A percentile compares a stretch with the other conserved stretches of the same genome.
Conservation (phyloP, 2,329 filamentous ascomycete genomes). For the Geosmithia putterillii region DNA sequence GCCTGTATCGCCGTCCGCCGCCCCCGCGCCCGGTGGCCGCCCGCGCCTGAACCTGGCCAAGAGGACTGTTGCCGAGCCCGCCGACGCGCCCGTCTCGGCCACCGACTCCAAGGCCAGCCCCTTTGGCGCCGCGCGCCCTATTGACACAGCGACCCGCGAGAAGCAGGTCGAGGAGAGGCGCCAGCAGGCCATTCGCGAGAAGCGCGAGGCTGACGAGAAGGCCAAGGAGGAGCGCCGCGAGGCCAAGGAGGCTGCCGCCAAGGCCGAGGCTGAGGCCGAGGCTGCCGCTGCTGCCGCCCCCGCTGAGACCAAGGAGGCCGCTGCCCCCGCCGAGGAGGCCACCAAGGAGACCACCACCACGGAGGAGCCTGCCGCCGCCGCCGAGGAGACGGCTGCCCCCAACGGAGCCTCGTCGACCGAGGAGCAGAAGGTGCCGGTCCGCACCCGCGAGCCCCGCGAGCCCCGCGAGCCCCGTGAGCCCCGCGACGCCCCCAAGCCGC, state of each 20-base stretch:
- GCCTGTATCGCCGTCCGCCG: constrained; percentile 45
- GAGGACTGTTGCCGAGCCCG: constrained; percentile 72
- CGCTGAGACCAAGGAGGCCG: constrained; percentile 10
- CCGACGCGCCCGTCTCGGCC: constrained; percentile 39
- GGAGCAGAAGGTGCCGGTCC: constrained; percentile 35
- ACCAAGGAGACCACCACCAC: constrained; percentile 14
- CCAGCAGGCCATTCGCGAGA: constrained; percentile 59
- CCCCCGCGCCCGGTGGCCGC: constrained; percentile 44
- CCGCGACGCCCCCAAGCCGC: constrained; percentile 36
- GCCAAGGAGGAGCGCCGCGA: constrained; percentile 60
- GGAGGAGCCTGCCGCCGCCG: constrained; percentile 2
- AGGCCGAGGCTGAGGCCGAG: constrained; percentile 23
- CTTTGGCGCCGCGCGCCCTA: constrained; percentile 86
- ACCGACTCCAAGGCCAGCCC: constrained; percentile 75
- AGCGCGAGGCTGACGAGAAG: constrained; percentile 80
- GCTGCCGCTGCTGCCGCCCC: constrained; percentile 14
- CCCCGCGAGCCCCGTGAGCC: constrained; percentile 33
- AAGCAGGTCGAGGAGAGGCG: constrained; percentile 85
- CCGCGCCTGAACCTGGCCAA: constrained; percentile 83
- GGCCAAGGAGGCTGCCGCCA: constrained; percentile 44
- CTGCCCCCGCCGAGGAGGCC: constrained; percentile 12
- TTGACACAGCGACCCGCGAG: constrained; percentile 84
- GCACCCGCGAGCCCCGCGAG: constrained; percentile 24
- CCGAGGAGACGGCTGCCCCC: not conserved
- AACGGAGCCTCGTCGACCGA: constrained; percentile 21